These are phyloP conservation scores for Phytophthora pseudosyringae DNA, from an alignment of 352 stramenopile genomes.

Conservation along the genomic window DNA sequence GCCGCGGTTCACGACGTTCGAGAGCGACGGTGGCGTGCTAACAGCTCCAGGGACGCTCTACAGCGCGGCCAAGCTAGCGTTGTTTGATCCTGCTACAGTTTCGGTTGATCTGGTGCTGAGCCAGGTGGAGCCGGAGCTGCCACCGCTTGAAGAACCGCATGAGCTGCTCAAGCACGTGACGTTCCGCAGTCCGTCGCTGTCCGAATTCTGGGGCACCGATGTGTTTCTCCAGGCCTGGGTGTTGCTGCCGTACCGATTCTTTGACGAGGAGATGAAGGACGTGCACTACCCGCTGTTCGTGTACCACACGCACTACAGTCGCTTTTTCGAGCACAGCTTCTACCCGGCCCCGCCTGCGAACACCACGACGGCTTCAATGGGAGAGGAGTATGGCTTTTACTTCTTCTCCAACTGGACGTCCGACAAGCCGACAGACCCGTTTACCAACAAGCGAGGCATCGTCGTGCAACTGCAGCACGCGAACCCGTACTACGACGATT, in stretches of 20 bases:
- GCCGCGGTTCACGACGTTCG: conserved; percentile 62
- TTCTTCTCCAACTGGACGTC: conserved; percentile 82
- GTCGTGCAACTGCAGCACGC: conserved; percentile 81
- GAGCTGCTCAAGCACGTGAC: conserved; percentile 73
- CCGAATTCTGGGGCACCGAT: conserved; percentile 73
- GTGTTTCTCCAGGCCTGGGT: conserved; percentile 77
- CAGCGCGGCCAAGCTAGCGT: conserved; percentile 55
- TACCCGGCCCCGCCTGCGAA: conserved; percentile 33
- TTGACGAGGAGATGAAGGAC: conserved; percentile 50
- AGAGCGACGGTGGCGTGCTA: conserved; percentile 59
- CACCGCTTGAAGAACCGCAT: conserved; percentile 45
- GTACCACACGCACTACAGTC: conserved; percentile 81
- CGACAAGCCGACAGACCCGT: conserved; percentile 46
- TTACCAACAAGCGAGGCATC: conserved; percentile 71
- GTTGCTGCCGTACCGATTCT: conserved; percentile 72
- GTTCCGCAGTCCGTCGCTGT: conserved; percentile 67
- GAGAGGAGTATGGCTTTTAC: conserved; percentile 67
- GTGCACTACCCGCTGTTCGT: conserved; percentile 77
- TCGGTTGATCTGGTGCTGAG: conserved; percentile 52
- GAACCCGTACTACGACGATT: conserved; percentile 85
- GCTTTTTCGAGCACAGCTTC: conserved; percentile 69
- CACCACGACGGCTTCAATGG: conserved; percentile 31
- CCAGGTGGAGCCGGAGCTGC: conserved; percentile 46
- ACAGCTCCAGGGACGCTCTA: conserved; percentile 67
- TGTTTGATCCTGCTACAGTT: conserved; percentile 42